Base-by-base conservation (phyloP, 352 stramenopile species). In the Pythium guiyangense region DNA sequence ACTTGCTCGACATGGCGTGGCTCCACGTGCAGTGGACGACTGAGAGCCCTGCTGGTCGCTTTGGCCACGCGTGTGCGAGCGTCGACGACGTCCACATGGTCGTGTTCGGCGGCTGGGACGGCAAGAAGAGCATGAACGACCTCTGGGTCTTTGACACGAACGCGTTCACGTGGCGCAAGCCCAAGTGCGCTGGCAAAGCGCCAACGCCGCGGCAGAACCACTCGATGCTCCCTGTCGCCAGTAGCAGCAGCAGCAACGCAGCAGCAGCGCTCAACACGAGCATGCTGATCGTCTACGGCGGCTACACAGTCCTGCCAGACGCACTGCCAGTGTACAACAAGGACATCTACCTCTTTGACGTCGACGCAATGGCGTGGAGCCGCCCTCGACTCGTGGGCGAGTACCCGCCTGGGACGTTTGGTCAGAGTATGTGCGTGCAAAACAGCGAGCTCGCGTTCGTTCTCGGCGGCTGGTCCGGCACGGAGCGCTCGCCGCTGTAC, bases 41-140 rank as follows among this genome's bases (percentile, higher is more conserved):
- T 5, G 82, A 88, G 27, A 86, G 75, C 39, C 90, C 90, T 34
- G 59, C 69, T 45, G 81, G 72, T 20, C 84, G 86, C 39, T 96
- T 92, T 42, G 83, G 70, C 15, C 85, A 96, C 52, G 71, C 69
- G 29, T 74, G 64, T 12, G 65, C 74, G 40, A 71, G 78, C 1
- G 67, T 96, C 6, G 76, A 87, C 52, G 82, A 90, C 26, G 70
- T 70, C 45, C 80, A 88, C 52, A 82, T 97, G 59, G 70, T 96
- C 14, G 47, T 97, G 26, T 94, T 96, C 51, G 91, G 91, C 49
- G 91, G 91, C n/a, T 93, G 84, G 84, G 84, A 93, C 60, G 79
- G 84, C 34, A 74, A 78, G 52, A 77, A 79, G 54, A 87, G 74
- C 49, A 88, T 86, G 73, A 77, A 80, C 49, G 84, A 93, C 44